A percentile compares a stretch with the other conserved stretches of the same genome.
phyloP scores from a whole-genome alignment of 169 alveolate genomes.

The Cyclospora cayetanensis region DNA sequence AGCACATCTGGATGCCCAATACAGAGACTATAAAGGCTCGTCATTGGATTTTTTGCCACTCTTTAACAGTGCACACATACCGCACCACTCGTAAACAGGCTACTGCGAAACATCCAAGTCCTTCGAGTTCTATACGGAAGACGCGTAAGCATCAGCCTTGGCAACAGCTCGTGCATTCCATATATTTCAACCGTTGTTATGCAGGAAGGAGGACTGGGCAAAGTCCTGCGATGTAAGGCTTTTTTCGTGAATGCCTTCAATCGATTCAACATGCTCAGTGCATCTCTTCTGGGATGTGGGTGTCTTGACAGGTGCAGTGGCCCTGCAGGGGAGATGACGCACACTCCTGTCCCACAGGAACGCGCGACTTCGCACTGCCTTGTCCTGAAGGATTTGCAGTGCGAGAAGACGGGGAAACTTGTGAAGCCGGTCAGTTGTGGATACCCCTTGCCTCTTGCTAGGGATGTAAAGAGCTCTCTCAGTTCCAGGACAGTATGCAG shows the following conservation, averaged over 20 bases:
- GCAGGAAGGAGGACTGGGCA: conserved; percentile 67
- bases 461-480: too few relatives aligned
- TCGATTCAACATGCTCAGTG: not conserved
- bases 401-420: conserved; percentile 30
- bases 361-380: conserved; percentile 30
- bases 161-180: not conserved
- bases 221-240: conserved; percentile 46
- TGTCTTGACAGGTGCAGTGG: conserved; percentile 38
- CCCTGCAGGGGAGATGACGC: conserved; percentile 54
- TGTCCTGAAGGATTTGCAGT: conserved; percentile 63
- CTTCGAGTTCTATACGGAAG: conserved; percentile 49
- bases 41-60: too few relatives aligned
- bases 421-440: conserved; percentile 31
- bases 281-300: not conserved
- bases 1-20: too few relatives aligned
- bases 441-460: too few relatives aligned
- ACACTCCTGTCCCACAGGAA: conserved; percentile 27
- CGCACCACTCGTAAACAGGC: not conserved
- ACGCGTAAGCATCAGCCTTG: conserved; percentile 25
- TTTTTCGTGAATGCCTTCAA: not conserved
- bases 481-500: conserved; percentile 49
- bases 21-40: conserved; percentile 24
- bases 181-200: not conserved
- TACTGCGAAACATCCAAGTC: conserved; percentile 59
- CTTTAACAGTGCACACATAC: not conserved